Evolutionary conservation across 208 protist genomes (phyloP).

Genomic region (Trypanosoma lewisi): DNA sequence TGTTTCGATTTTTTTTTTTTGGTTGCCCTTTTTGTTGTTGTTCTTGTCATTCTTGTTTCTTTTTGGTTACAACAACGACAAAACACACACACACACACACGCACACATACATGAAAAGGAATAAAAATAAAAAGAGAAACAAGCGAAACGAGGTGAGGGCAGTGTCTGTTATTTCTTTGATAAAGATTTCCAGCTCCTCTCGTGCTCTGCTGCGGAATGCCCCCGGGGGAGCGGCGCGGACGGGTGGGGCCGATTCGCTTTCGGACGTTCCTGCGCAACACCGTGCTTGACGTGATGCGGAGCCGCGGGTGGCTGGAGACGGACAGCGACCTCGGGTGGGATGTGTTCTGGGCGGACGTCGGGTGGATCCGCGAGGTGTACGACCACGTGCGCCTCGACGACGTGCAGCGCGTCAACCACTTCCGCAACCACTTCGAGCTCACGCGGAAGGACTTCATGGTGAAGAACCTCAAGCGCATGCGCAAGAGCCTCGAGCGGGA

Average conservation of each 20-base stretch:
- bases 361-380: constrained; percentile 92
- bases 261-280: constrained; percentile 86
- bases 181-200: constrained; percentile 6
- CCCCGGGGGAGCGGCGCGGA: constrained; percentile 30
- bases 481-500: constrained; percentile 86
- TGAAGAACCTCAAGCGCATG: constrained; percentile 95
- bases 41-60: no score
- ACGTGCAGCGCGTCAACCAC: constrained; percentile 92
- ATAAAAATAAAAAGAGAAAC: no score
- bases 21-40: no score
- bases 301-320: constrained; percentile 92
- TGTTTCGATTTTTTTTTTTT: no score
- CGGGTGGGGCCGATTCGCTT: constrained; percentile 78
- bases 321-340: constrained; percentile 90
- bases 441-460: constrained; percentile 95
- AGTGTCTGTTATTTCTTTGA: no score
- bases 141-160: no score
- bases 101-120: no score
- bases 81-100: no score
- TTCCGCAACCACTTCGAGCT: constrained; percentile 97
- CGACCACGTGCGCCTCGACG: constrained; percentile 85
- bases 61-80: no score
- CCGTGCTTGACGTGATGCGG: constrained; percentile 89
- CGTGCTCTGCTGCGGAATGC: constrained; percentile 3
- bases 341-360: constrained; percentile 93